Conservation (phyloP, 345 rosid genomes). For the Hibiscus mutabilis region DNA sequence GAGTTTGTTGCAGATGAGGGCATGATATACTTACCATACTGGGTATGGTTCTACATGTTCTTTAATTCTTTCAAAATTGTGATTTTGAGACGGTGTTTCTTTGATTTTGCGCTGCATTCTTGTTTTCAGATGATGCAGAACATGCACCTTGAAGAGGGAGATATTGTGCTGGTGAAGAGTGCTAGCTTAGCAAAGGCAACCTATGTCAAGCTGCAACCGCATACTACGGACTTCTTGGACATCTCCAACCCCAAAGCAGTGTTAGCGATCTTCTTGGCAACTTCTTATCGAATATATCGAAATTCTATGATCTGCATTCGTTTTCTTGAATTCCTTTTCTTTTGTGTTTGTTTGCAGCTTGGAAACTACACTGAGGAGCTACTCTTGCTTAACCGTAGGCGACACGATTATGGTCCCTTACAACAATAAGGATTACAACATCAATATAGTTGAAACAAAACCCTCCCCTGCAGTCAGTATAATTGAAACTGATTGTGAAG, state of each 20-base stretch:
- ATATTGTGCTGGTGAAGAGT: conserved; percentile 36
- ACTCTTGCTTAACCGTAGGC: conserved; percentile 63
- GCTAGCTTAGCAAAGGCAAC: conserved; percentile 52
- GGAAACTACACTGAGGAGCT: conserved; percentile 63
- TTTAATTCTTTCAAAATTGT: too few relatives aligned
- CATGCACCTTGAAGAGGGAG: conserved; percentile 64
- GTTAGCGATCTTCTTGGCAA: conserved; percentile 26
- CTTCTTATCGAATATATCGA: not conserved
- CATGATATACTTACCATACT: conserved; percentile 47
- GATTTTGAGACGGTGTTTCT: not conserved
- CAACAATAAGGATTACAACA: conserved; percentile 53
- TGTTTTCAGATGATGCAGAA: conserved; percentile 59
- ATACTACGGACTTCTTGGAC: conserved; percentile 49
- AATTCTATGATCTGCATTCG: too few relatives aligned
- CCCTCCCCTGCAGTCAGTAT: conserved; percentile 58
- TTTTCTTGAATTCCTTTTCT: not conserved
- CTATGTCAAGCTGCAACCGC: conserved; percentile 61
- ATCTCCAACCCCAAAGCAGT: conserved; percentile 68
- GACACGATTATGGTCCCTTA: conserved; percentile 63
- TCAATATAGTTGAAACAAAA: conserved; percentile 57
- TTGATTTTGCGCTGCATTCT: not conserved
- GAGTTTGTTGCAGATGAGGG: conserved; percentile 72
- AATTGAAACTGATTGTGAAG: conserved; percentile 70
- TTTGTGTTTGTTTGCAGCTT: conserved; percentile 34
- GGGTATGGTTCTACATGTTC: conserved; percentile 32